Percentiles rank a stretch among this genome's conserved stretches.
These are phyloP conservation scores for Sphagnum tenellum DNA, from an alignment of 225 moss, liverwort and hornwort species.

Conservation along the genomic window DNA sequence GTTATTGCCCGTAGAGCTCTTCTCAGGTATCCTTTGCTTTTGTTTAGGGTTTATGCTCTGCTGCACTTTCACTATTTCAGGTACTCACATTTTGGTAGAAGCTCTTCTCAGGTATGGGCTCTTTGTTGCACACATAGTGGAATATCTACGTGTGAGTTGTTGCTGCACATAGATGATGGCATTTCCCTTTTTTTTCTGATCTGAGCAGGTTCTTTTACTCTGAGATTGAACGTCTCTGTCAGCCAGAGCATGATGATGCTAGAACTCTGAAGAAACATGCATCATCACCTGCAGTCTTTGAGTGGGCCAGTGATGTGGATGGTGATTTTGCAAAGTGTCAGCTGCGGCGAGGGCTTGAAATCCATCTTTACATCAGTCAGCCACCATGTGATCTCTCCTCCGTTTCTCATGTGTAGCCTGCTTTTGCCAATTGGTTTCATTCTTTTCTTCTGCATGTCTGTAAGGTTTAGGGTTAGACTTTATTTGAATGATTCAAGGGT, in stretches of 20 bases:
- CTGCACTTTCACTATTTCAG: neutral
- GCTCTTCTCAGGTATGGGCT: neutral
- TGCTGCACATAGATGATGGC: too few relatives aligned
- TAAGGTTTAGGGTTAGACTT: too few relatives aligned
- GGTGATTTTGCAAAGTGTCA: conserved; percentile 24
- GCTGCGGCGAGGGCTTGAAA: conserved; percentile 44
- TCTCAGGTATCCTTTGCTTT: conserved; percentile 30
- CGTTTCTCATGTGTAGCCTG: neutral
- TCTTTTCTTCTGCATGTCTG: too few relatives aligned
- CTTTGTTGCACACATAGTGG: neutral
- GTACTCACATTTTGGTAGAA: neutral
- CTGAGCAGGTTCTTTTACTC: conserved; percentile 59
- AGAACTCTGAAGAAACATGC: too few relatives aligned
- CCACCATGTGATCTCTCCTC: conserved; percentile 42
- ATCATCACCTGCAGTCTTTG: conserved; percentile 32
- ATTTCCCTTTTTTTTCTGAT: neutral
- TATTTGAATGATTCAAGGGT: too few relatives aligned
- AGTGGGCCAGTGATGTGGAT: conserved; percentile 28
- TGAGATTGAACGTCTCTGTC: conserved; percentile 58
- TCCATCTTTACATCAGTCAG: conserved; percentile 90
- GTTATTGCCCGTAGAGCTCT: conserved; percentile 79
- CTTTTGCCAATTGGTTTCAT: too few relatives aligned
- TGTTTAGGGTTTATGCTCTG: too few relatives aligned
- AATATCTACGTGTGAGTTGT: neutral
- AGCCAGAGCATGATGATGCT: conserved; percentile 4